These are phyloP conservation scores for Dendrostoma leiphaemia DNA, from an alignment of 2,329 filamentous ascomycete genomes.

Conservation along the genomic window DNA sequence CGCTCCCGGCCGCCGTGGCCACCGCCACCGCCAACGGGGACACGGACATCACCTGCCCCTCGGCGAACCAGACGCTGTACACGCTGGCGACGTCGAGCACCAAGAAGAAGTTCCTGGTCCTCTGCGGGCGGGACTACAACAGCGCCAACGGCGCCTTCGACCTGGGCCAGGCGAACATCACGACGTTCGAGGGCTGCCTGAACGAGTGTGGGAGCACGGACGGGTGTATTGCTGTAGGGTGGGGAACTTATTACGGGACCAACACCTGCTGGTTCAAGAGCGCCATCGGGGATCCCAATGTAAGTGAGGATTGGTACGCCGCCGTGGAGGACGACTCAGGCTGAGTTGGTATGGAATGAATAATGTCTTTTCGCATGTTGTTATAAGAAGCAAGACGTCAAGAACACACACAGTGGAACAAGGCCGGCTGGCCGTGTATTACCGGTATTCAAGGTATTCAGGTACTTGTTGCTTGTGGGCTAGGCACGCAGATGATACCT, in stretches of 20 bases:
- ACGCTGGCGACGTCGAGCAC: constrained; percentile 9
- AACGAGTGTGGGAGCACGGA: constrained; percentile 27
- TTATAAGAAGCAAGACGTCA: no score
- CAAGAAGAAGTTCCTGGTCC: constrained; percentile 27
- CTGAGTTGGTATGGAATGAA: no score
- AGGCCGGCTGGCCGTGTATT: no score
- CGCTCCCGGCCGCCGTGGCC: constrained; percentile 16
- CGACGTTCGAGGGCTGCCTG: constrained; percentile 32
- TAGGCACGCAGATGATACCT: no score
- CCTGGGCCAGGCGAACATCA: constrained; percentile 23
- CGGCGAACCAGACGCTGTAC: constrained; percentile 34
- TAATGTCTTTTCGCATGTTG: no score
- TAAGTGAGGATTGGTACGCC: constrained; percentile 30
- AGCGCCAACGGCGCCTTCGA: constrained; percentile 28
- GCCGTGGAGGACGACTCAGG: constrained; percentile 25
- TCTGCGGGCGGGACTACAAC: constrained; percentile 36
- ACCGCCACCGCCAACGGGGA: constrained; percentile 7
- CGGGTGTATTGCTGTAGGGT: constrained; percentile 33
- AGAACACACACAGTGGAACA: neutral
- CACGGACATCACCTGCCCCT: constrained; percentile 27
- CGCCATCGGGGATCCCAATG: constrained; percentile 26
- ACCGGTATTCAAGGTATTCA: no score
- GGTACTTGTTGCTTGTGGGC: no score
- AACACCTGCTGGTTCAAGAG: constrained; percentile 36
- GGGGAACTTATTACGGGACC: constrained; percentile 29